Evolutionary conservation across 257 asterid genomes (phyloP).

Genomic region (Fraxinus pennsylvanica): DNA sequence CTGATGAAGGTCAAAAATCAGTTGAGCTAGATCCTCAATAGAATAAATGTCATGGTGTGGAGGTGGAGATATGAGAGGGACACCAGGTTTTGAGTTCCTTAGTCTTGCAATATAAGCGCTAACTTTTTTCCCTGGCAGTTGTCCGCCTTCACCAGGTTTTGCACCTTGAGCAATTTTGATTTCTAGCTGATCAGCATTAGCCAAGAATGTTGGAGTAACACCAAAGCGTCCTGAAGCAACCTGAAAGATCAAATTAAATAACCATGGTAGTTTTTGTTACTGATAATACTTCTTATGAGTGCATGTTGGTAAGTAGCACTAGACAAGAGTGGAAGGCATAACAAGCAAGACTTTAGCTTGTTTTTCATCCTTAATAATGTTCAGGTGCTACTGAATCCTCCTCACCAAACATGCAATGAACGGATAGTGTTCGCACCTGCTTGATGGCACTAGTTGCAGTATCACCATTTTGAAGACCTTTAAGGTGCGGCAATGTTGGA

Average conservation of each 20-base stretch:
- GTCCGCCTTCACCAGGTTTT: constrained; percentile 99
- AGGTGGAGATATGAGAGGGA: constrained; percentile 98
- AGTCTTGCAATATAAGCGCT: constrained; percentile 96
- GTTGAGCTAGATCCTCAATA: constrained; percentile 98
- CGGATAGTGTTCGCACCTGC: constrained; percentile 52
- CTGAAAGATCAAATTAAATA: constrained; percentile 43
- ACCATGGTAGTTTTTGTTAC: not conserved
- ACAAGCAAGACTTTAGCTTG: not conserved
- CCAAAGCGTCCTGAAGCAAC: constrained; percentile 99
- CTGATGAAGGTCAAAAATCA: constrained; percentile 99
- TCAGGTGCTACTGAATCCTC: not conserved
- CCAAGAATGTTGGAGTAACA: constrained; percentile 97
- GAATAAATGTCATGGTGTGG: constrained; percentile 99
- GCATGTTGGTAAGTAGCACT: not conserved
- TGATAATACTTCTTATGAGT: not conserved
- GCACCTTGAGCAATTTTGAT: constrained; percentile 99
- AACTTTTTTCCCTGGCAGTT: constrained; percentile 98
- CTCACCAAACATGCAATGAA: not conserved
- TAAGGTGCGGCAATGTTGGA: constrained; percentile 94
- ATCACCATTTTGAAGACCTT: constrained; percentile 99
- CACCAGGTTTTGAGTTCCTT: constrained; percentile 99
- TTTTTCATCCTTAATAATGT: not conserved
- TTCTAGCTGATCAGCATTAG: constrained; percentile 93
- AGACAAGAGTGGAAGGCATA: not conserved
- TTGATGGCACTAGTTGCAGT: constrained; percentile 98